Percentiles rank a stretch among this genome's conserved stretches.
These are phyloP conservation scores for Fusarium sp. DNA, from an alignment of 2,329 filamentous ascomycete species.

Conservation along the genomic window DNA sequence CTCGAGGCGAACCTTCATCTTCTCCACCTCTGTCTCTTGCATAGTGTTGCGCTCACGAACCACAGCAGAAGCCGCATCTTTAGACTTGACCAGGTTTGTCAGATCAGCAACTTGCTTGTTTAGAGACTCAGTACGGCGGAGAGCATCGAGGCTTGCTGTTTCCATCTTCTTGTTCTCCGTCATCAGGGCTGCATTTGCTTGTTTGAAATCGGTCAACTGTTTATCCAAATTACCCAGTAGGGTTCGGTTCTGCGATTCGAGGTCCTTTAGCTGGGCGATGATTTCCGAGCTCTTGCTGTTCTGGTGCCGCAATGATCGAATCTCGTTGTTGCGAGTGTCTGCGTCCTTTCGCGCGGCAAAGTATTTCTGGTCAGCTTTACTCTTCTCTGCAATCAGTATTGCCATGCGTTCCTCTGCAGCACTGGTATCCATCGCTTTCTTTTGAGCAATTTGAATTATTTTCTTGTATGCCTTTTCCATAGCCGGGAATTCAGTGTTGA, in stretches of 20 bases:
- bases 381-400: conserved; percentile 84
- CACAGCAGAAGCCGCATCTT: conserved; percentile 69
- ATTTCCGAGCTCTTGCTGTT: conserved; percentile 93
- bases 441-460: conserved; percentile 82
- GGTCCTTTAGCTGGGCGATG: conserved; percentile 90
- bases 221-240: conserved; percentile 89
- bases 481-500: conserved; percentile 87
- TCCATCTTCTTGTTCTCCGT: conserved; percentile 81
- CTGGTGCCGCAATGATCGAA: conserved; percentile 80
- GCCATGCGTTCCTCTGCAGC: conserved; percentile 81
- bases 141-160: conserved; percentile 73
- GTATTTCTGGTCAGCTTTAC: conserved; percentile 97
- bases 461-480: conserved; percentile 94
- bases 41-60: conserved; percentile 67
- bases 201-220: conserved; percentile 83
- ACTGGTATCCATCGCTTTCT: conserved; percentile 83
- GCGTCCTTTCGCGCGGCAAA: conserved; percentile 96
- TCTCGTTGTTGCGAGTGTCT: conserved; percentile 83
- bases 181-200: conserved; percentile 76
- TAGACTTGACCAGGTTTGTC: conserved; percentile 76
- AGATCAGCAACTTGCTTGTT: conserved; percentile 81
- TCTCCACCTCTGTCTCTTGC: conserved; percentile 80
- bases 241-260: conserved; percentile 79
- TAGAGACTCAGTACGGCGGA: conserved; percentile 74
- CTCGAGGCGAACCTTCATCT: conserved; percentile 78